These are phyloP conservation scores for Tulasnella sp. DNA, from an alignment of 768 basidiomycete genomes.

Conservation along the genomic window DNA sequence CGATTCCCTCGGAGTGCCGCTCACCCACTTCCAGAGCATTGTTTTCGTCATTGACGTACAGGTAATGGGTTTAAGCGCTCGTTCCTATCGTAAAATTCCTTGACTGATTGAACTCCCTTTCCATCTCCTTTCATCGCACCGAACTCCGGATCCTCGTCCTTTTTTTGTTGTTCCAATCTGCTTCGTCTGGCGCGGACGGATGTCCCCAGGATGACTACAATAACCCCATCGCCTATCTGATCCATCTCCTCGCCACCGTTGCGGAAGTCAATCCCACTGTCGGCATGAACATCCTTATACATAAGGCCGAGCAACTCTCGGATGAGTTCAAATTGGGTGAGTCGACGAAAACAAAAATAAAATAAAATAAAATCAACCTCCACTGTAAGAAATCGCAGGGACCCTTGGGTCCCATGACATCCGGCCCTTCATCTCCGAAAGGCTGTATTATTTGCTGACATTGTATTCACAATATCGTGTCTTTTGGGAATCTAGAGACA, in stretches of 20 bases:
- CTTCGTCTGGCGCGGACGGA: neutral
- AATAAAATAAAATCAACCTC: too few relatives aligned
- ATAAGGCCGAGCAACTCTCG: conserved; percentile 85
- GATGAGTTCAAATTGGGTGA: conserved; percentile 76
- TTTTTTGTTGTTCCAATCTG: neutral
- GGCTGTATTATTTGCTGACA: conserved; percentile 2
- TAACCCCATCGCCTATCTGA: conserved; percentile 69
- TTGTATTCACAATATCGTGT: neutral
- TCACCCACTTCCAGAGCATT: conserved; percentile 72
- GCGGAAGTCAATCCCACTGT: conserved; percentile 66
- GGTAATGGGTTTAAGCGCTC: conserved; percentile 32
- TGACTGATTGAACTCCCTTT: conserved; percentile 6
- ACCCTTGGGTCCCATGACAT: neutral
- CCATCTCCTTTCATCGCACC: neutral
- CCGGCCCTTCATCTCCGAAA: too few relatives aligned
- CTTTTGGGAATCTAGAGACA: conserved; percentile 48
- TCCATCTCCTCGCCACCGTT: conserved; percentile 69
- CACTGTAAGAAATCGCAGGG: neutral
- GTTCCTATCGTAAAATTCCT: neutral
- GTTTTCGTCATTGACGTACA: conserved; percentile 95
- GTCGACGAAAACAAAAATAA: too few relatives aligned
- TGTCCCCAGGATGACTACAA: conserved; percentile 71
- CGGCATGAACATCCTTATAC: conserved; percentile 84
- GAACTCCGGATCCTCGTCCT: neutral
- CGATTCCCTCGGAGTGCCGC: conserved; percentile 62